A percentile compares a stretch with the other conserved stretches of the same genome.
phyloP scores from a whole-genome alignment of 139 green algal species.

The Chlamydomonas applanata region DNA sequence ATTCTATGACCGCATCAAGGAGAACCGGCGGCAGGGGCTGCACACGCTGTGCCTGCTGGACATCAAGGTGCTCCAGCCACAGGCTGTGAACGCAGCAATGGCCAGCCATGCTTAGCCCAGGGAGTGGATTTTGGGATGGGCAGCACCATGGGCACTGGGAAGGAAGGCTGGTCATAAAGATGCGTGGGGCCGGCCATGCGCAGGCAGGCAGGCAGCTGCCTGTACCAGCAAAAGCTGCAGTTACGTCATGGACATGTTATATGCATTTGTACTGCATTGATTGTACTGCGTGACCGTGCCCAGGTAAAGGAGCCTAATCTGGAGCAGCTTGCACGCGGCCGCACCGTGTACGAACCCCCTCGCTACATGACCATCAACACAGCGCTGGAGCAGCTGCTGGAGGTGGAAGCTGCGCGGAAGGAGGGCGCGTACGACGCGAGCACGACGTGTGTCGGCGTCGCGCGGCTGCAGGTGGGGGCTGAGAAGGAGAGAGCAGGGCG shows the following conservation, averaged over 20 bases:
- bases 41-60: conserved; percentile 97
- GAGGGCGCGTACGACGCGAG: conserved; percentile 66
- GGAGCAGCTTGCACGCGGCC: conserved; percentile 80
- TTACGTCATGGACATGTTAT: too few species aligned
- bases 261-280: too few species aligned
- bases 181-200: too few species aligned
- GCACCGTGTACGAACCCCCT: conserved; percentile 89
- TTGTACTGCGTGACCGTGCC: neutral
- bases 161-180: too few species aligned
- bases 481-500: too few species aligned
- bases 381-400: conserved; percentile 82
- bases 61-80: conserved; percentile 92
- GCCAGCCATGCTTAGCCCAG: too few species aligned
- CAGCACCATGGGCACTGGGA: too few species aligned
- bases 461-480: conserved; percentile 81
- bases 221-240: too few species aligned
- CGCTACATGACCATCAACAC: conserved; percentile 46
- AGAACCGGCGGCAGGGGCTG: conserved; percentile 61
- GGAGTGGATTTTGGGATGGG: too few species aligned
- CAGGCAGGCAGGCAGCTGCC: too few species aligned
- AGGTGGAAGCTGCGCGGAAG: conserved; percentile 73
- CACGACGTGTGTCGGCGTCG: conserved; percentile 79
- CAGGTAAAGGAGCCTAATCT: conserved; percentile 87
- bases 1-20: conserved; percentile 46
- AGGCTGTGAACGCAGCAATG: too few species aligned